These are phyloP conservation scores for Tilletia walkeri DNA, from an alignment of 1,284 basidiomycete species.

Conservation along the genomic window DNA sequence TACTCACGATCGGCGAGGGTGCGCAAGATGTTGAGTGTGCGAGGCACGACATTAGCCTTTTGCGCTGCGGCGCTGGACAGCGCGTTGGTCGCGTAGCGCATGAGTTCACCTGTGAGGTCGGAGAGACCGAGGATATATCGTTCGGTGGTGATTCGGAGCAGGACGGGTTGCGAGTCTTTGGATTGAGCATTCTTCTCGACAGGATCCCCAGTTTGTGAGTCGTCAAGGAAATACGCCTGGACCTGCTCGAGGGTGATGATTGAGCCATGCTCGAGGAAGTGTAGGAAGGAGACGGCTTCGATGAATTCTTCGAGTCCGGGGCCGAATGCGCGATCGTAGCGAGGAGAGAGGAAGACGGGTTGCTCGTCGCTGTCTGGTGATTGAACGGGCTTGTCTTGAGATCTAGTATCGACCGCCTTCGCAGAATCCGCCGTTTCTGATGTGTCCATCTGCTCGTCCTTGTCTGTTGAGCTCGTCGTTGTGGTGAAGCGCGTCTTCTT, in stretches of 20 bases:
- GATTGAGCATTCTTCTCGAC: no score
- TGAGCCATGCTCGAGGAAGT: slow-evolving; percentile 74
- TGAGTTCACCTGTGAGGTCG: slow-evolving; percentile 93
- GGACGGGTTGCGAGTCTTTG: neutral
- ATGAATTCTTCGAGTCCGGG: slow-evolving; percentile 62
- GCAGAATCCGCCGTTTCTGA: neutral
- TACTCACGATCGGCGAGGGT: neutral
- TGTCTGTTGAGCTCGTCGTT: no score
- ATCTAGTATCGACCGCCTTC: no score
- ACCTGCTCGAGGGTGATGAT: slow-evolving; percentile 72
- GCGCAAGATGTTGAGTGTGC: slow-evolving; percentile 24
- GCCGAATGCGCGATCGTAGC: slow-evolving; percentile 45
- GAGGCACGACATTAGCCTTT: slow-evolving; percentile 9
- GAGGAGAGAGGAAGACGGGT: slow-evolving; percentile 16
- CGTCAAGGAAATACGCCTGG: slow-evolving; percentile 58
- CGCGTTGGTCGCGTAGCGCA: slow-evolving; percentile 75
- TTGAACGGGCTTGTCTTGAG: neutral
- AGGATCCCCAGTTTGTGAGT: neutral
- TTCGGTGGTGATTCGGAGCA: slow-evolving; percentile 60
- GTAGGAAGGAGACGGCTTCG: slow-evolving; percentile 83
- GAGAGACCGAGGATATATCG: slow-evolving; percentile 90
- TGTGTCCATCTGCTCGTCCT: no score
- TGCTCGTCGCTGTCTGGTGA: neutral
- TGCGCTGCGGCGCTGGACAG: slow-evolving; percentile 20
- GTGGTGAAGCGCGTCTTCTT: neutral